phyloP scores from a whole-genome alignment of 1,284 basidiomycete genomes.

The Pterulicium gracile region DNA sequence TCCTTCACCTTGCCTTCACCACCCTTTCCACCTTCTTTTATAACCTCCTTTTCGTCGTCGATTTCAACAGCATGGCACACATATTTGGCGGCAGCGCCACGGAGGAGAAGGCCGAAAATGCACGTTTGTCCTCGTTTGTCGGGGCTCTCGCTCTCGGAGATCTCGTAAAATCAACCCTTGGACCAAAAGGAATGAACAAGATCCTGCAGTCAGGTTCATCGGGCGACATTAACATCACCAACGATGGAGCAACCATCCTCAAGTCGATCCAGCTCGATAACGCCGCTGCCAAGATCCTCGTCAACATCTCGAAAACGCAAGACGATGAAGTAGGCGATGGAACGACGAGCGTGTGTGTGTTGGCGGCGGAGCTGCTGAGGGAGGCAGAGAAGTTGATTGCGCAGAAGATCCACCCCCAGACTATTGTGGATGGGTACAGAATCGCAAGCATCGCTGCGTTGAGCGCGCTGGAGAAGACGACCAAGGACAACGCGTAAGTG shows the following conservation, averaged over 20 bases:
- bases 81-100: conserved; percentile 68
- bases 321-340: conserved; percentile 99
- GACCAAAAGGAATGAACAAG: conserved; percentile 97
- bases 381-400: conserved; percentile 96
- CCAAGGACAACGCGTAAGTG: conserved; percentile 77
- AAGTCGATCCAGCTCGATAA: conserved; percentile 98
- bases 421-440: conserved; percentile 97
- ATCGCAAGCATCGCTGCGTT: conserved; percentile 87
- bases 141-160: conserved; percentile 95
- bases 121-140: conserved; percentile 95
- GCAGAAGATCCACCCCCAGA: conserved; percentile 94
- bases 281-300: conserved; percentile 97
- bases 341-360: conserved; percentile 89
- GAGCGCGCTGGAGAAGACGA: conserved; percentile 72
- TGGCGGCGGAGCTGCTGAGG: conserved; percentile 85
- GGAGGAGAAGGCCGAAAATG: conserved; percentile 97
- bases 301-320: conserved; percentile 99
- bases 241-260: conserved; percentile 97
- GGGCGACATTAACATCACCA: conserved; percentile 94
- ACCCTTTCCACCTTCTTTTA: not conserved
- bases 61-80: conserved; percentile 39
- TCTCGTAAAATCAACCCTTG: conserved; percentile 95
- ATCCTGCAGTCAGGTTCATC: conserved; percentile 88
- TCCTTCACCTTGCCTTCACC: not conserved
- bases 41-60: too few relatives aligned